Conservation (phyloP, 176 grass and related monocot species). For the Cenchrus purpureus region DNA sequence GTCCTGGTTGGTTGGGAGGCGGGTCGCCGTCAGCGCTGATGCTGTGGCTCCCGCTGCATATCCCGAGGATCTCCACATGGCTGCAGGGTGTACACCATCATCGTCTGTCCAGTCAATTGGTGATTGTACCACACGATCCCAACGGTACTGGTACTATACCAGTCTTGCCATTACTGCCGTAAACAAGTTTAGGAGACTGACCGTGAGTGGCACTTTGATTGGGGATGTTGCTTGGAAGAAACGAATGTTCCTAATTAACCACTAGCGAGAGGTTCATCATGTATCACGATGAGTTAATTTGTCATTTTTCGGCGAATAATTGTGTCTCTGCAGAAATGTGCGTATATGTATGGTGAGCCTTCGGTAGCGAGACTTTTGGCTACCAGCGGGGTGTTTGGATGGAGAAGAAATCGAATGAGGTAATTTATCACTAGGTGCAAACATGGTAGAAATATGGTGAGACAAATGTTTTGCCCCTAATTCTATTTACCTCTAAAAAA, state of each 20-base stretch:
- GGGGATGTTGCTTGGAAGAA: slow-evolving; percentile 3
- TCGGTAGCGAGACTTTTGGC: too few relatives aligned
- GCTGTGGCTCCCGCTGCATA: not conserved
- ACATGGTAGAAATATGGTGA: too few relatives aligned
- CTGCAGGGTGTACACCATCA: not conserved
- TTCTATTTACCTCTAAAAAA: too few relatives aligned
- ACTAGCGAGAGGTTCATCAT: too few relatives aligned
- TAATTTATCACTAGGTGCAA: too few relatives aligned
- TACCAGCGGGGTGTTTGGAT: too few relatives aligned
- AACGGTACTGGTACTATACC: not conserved
- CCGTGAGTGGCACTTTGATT: not conserved
- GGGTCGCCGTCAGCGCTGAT: not conserved
- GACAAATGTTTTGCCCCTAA: too few relatives aligned
- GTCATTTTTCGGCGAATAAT: not conserved
- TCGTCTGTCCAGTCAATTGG: not conserved
- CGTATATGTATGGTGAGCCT: too few relatives aligned
- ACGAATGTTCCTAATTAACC: not conserved
- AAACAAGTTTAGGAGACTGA: not conserved
- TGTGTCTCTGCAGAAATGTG: not conserved
- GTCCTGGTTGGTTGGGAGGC: not conserved
- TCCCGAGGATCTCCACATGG: slow-evolving; percentile 16
- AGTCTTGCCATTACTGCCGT: not conserved
- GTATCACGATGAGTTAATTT: not conserved
- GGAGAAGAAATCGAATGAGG: too few relatives aligned
- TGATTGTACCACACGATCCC: not conserved